Base-by-base conservation (phyloP, 306 rosid genomes). In the Quercus variabilis region DNA sequence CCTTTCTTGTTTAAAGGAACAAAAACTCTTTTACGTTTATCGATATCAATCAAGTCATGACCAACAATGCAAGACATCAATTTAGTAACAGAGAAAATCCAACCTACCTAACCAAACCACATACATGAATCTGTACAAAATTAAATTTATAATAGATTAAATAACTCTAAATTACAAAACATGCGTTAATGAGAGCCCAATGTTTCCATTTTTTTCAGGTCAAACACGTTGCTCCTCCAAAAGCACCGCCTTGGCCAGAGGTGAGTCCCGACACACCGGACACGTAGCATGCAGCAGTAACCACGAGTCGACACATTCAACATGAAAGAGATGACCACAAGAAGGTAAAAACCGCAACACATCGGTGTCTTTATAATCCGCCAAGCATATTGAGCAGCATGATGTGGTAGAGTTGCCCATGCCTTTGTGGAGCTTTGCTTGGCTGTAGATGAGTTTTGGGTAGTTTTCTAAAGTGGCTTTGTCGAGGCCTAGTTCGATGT, bases 331-430 rank as follows among this genome's bases (percentile, higher is more conserved):
- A 25, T 60, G 67, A 2, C 67, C 67, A 60, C 67, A 60, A 12
- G 4, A 26, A 12, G 67, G 67, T 14, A 60, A 60, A 26, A 60
- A 60, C 31, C 67, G 67, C 67, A 60, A 60, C 35, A 25, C 67
- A 14, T 60, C 67, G 1, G 67, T 60, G 30, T 60, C 67, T 60
- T 25, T 60, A 26, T 60, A 71, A 41, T 71, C 82, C 23, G 49
- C 77, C 77, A 79, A 46, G 35, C 82, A 71, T 35, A 79, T 46
- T 1, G 82, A 79, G 46, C 82, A 71, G 31, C 73, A 43, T 26
- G 14, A 58, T 13, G 46, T 54, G 25, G 67, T 25, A 26, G 67
- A 60, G 19, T 55, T 17, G 2, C 54, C 14, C 46, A 2, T 41
- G 46, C 46, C 46, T 6, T 15, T 12, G 19, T 20, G 18, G 19